These are phyloP conservation scores for Trifolium pratense DNA, from an alignment of 306 rosid genomes.

Conservation along the genomic window DNA sequence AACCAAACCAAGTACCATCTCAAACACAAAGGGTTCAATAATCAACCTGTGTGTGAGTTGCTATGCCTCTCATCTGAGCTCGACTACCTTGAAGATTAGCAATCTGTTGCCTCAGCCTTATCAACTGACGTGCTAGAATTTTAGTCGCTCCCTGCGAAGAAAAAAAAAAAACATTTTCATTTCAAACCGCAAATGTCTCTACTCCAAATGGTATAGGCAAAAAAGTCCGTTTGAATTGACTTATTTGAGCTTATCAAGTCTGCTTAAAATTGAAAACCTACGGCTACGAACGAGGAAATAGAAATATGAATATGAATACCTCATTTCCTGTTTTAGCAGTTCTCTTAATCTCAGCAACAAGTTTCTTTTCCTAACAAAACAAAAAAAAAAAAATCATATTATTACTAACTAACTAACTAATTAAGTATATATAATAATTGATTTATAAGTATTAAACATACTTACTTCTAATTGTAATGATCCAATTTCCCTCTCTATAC, in stretches of 20 bases:
- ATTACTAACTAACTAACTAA: not conserved
- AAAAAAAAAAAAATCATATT: slow-evolving; percentile 38
- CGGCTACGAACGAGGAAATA: not conserved
- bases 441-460: slow-evolving; percentile 43
- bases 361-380: slow-evolving; percentile 79
- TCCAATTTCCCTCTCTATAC: slow-evolving; percentile 95
- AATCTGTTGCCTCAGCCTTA: slow-evolving; percentile 95
- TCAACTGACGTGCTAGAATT: slow-evolving; percentile 86
- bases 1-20: not conserved
- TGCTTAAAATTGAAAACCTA: slow-evolving; percentile 24
- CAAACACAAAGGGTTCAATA: slow-evolving; percentile 26
- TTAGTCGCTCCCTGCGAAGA: slow-evolving; percentile 82
- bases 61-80: slow-evolving; percentile 99
- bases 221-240: not conserved
- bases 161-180: slow-evolving; percentile 32
- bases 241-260: not conserved
- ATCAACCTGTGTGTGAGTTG: slow-evolving; percentile 94
- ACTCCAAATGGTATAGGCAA: not conserved
- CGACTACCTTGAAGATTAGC: slow-evolving; percentile 97
- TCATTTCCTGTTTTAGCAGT: slow-evolving; percentile 98
- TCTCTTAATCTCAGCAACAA: slow-evolving; percentile 93
- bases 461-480: slow-evolving; percentile 93
- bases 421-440: not conserved
- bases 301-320: slow-evolving; percentile 47
- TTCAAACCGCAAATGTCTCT: not conserved